phyloP scores from a whole-genome alignment of 805 yeast species.

The Debaryomyces maramus region DNA sequence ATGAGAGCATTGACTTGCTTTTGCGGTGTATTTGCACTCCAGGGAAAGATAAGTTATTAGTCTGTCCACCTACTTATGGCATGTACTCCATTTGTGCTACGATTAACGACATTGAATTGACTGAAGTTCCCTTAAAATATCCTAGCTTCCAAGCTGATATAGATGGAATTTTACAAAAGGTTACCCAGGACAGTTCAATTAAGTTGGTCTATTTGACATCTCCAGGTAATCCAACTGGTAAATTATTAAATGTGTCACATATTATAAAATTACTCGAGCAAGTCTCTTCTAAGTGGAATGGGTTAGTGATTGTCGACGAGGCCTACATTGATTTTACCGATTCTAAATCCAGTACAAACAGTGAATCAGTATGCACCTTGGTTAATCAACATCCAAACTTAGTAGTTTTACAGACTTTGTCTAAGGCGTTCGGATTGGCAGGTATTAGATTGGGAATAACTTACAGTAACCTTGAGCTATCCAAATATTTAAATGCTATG shows the following conservation, averaged over 20 bases:
- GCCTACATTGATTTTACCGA: conserved; percentile 84
- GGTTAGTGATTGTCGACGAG: conserved; percentile 85
- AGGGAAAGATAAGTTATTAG: conserved; percentile 74
- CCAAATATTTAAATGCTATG: conserved; percentile 77
- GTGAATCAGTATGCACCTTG: conserved; percentile 62
- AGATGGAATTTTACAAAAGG: conserved; percentile 49
- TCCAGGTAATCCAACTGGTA: conserved; percentile 96
- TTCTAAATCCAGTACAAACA: conserved; percentile 9
- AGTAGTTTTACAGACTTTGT: conserved; percentile 86
- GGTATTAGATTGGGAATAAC: conserved; percentile 90
- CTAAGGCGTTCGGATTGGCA: conserved; percentile 95
- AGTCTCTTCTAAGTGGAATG: conserved; percentile 61
- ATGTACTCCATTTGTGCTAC: conserved; percentile 93
- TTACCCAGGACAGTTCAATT: conserved; percentile 58
- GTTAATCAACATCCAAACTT: conserved; percentile 82
- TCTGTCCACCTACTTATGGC: conserved; percentile 95
- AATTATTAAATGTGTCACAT: conserved; percentile 46
- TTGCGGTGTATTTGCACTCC: conserved; percentile 85
- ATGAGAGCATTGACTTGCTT: conserved; percentile 88
- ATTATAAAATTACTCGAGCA: conserved; percentile 40
- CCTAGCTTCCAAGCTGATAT: conserved; percentile 60
- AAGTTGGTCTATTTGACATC: conserved; percentile 84
- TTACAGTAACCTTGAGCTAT: conserved; percentile 58
- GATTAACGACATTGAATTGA: conserved; percentile 82
- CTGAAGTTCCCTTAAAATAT: conserved; percentile 61